Evolutionary conservation across 2,329 filamentous ascomycete genomes (phyloP), one percentile per base, ranked within the genome.

Genomic region (Claviceps pazoutovae): DNA sequence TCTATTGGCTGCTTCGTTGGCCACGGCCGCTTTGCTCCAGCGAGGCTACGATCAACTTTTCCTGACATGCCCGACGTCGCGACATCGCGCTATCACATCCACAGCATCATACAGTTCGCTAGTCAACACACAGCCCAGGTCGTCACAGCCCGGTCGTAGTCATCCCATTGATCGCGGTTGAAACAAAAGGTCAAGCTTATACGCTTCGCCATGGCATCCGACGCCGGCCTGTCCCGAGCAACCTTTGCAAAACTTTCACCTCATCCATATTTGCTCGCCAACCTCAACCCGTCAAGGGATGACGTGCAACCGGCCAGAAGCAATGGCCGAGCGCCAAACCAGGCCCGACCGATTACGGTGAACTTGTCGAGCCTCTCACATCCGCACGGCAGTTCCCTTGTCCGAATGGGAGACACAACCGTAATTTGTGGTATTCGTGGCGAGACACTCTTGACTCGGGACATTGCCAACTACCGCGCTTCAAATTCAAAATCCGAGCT

Each of bases 381-480:
- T 66, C 85, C 88, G 52, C 84, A 95, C 64, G 93, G 93, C 49
- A 94, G 88, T 60, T 85, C 91, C 1, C 84, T 97, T 0, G 86
- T 97, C 48, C 81, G 93, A 38, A 74, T 86, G 49, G 93, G 93
- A 46, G 88, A 94, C 66, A 97, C 91, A 1, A 89, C 88, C 1
- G 88, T 90, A n/a, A 90, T 98, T 39, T 96, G 90, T 64, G 93
- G 91, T 53, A 82, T 98, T 19, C 82, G 91, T 45, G 90, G 78
- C 50, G 93, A 98, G 69, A 83, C 95, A 6, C 73, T 98, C 26
- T 75, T 83, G 47, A 83, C 85, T 2, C 76, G 78, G 48, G 82
- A 88, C 63, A 87, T 94, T 54, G 83, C 83, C 47, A 82, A 80
- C 59, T 84, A 75, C 68, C 71, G 83, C 61, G 55, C 69, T 58